Conservation (phyloP, 495 filamentous ascomycete species). For the Rusavskia elegans region DNA sequence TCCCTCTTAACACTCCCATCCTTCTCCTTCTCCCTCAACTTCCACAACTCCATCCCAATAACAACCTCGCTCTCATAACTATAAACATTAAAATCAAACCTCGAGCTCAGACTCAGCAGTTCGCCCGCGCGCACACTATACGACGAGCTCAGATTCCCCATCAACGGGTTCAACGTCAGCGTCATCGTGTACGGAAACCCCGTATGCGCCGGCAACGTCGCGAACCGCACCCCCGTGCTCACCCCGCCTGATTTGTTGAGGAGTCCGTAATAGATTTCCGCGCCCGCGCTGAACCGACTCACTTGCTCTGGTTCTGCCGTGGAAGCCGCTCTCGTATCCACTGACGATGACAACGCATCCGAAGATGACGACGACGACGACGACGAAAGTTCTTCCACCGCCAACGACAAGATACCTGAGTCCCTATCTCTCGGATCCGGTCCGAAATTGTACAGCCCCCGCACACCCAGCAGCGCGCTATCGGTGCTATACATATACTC, state of each 20-base stretch:
- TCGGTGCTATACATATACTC: conserved; percentile 90
- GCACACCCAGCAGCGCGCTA: conserved; percentile 70
- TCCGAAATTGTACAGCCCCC: conserved; percentile 90
- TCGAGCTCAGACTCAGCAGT: conserved; percentile 68
- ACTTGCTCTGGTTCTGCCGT: conserved; percentile 6
- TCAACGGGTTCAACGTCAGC: conserved; percentile 76
- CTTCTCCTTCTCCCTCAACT: conserved; percentile 33
- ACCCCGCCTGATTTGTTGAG: conserved; percentile 82
- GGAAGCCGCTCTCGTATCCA: no score
- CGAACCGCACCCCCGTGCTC: conserved; percentile 69
- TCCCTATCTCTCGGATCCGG: conserved; percentile 43
- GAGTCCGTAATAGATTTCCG: conserved; percentile 85
- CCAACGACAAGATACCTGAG: not conserved
- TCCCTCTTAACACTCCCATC: conserved; percentile 18
- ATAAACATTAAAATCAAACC: conserved; percentile 95
- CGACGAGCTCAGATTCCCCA: conserved; percentile 76
- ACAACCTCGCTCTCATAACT: conserved; percentile 92
- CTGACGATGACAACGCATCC: no score
- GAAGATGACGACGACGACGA: not conserved
- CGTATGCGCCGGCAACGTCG: conserved; percentile 73
- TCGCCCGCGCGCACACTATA: conserved; percentile 78
- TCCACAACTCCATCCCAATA: conserved; percentile 83
- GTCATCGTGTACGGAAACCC: conserved; percentile 87
- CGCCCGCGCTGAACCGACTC: conserved; percentile 65
- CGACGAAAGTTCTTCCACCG: not conserved